Conservation (phyloP, 495 filamentous ascomycete genomes). For the Bathelium albidoporum region DNA sequence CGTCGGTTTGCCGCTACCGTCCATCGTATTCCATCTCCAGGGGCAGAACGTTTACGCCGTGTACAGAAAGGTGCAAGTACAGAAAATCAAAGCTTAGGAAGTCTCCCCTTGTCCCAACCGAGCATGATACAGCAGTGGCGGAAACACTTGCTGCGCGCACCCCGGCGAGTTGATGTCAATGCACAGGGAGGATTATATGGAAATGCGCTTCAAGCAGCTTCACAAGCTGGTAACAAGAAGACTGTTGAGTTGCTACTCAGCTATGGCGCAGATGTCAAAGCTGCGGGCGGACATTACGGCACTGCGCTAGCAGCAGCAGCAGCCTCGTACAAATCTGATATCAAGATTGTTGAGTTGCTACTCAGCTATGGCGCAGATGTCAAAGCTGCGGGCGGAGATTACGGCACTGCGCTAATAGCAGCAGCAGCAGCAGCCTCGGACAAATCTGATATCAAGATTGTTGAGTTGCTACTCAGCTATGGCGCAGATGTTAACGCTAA, state of each 20-base stretch:
- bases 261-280: slow-evolving; percentile 14
- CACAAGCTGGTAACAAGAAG: slow-evolving; percentile 8
- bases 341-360: slow-evolving; percentile 4
- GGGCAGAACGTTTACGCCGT: too few relatives aligned
- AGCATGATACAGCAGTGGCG: slow-evolving; percentile 1
- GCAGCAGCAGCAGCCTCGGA: slow-evolving; percentile 8
- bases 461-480: slow-evolving; percentile 3
- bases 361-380: slow-evolving; percentile 11
- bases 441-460: neutral
- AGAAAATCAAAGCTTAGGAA: too few relatives aligned
- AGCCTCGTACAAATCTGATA: slow-evolving; percentile 3
- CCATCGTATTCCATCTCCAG: too few relatives aligned
- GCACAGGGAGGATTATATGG: slow-evolving; percentile 8
- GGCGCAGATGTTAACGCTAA: slow-evolving; percentile 12
- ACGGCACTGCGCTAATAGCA: neutral
- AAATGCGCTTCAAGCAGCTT: slow-evolving; percentile 11
- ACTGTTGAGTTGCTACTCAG: slow-evolving; percentile 16
- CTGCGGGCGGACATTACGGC: slow-evolving; percentile 5
- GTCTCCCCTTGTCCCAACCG: neutral
- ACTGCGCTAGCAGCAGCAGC: slow-evolving; percentile 7
- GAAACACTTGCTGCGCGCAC: slow-evolving; percentile 9
- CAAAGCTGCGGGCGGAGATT: slow-evolving; percentile 6
- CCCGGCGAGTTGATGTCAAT: slow-evolving; percentile 11
- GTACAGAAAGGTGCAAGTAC: too few relatives aligned
- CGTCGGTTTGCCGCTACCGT: too few relatives aligned